These are phyloP conservation scores for Dionaea muscipula DNA, from an alignment of 179 eudicot species.

Conservation along the genomic window DNA sequence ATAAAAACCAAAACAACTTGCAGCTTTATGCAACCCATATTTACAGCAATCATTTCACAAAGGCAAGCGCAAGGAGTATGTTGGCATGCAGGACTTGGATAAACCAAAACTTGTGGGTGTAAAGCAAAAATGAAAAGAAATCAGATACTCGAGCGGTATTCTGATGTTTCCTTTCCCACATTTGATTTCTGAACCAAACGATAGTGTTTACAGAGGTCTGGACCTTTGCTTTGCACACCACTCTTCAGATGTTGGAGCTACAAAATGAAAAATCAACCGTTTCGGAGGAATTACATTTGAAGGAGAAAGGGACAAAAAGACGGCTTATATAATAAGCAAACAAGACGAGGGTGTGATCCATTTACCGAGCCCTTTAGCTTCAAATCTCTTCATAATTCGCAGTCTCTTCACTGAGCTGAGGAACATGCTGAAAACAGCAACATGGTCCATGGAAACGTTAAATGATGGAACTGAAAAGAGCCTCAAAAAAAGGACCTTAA, in stretches of 20 bases:
- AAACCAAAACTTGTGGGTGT: too few relatives aligned
- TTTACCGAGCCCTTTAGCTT: conserved; percentile 77
- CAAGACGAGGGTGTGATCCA: background rate
- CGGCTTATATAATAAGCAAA: conserved; percentile 1
- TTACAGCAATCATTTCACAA: too few relatives aligned
- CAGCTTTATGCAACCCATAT: too few relatives aligned
- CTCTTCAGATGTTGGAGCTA: conserved; percentile 53
- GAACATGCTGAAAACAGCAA: conserved; percentile 47
- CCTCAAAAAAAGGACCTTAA: background rate
- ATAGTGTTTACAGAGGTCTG: conserved; percentile 41
- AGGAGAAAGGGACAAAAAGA: background rate
- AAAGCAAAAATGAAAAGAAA: too few relatives aligned
- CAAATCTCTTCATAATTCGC: conserved; percentile 74
- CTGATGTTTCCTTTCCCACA: too few relatives aligned
- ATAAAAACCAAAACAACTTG: too few relatives aligned
- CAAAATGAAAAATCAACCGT: conserved; percentile 2
- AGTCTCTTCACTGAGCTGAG: conserved; percentile 56
- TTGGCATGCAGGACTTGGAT: too few relatives aligned
- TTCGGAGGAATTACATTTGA: background rate
- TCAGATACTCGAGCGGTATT: too few relatives aligned
- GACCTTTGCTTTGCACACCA: conserved; percentile 30
- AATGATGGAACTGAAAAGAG: background rate
- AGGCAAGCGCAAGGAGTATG: too few relatives aligned
- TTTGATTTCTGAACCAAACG: too few relatives aligned
- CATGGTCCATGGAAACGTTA: background rate